Percentiles rank a stretch among this genome's conserved stretches.
These are phyloP conservation scores for Dalbergia oliveri DNA, from an alignment of 306 rosid genomes.

Conservation along the genomic window DNA sequence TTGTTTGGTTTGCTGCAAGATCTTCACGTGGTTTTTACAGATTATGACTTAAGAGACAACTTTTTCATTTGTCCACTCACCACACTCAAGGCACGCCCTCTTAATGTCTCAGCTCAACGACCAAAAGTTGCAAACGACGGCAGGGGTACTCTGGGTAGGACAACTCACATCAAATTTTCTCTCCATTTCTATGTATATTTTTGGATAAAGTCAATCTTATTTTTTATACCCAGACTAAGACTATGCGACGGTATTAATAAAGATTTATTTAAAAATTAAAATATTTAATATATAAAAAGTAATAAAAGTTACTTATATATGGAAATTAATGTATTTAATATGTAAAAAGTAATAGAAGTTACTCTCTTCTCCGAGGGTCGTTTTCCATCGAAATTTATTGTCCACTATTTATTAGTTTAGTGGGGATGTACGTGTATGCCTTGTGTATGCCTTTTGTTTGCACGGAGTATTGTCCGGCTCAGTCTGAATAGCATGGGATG, in stretches of 20 bases:
- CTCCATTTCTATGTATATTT: too few relatives aligned
- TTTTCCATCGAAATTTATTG: not conserved
- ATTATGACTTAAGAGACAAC: not conserved
- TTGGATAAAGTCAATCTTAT: not conserved
- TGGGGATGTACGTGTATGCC: not conserved
- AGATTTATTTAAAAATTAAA: too few relatives aligned
- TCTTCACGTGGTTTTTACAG: not conserved
- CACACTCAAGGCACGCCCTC: not conserved
- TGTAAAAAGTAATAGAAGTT: too few relatives aligned
- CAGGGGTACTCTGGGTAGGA: not conserved
- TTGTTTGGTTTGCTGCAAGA: not conserved
- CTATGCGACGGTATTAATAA: too few relatives aligned
- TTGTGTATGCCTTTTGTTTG: not conserved
- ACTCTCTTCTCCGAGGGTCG: not conserved
- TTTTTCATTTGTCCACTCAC: not conserved
- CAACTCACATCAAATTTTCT: not conserved
- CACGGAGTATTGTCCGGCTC: not conserved
- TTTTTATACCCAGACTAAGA: too few relatives aligned
- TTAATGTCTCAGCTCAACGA: not conserved
- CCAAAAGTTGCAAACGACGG: not conserved
- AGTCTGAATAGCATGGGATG: constrained; percentile 7
- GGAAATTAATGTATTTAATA: too few relatives aligned
- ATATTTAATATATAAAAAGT: too few relatives aligned
- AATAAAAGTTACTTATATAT: too few relatives aligned
- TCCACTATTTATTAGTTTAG: not conserved